These are phyloP conservation scores for Geotrichum europaeum DNA, from an alignment of 1,139 yeast species.

Conservation along the genomic window DNA sequence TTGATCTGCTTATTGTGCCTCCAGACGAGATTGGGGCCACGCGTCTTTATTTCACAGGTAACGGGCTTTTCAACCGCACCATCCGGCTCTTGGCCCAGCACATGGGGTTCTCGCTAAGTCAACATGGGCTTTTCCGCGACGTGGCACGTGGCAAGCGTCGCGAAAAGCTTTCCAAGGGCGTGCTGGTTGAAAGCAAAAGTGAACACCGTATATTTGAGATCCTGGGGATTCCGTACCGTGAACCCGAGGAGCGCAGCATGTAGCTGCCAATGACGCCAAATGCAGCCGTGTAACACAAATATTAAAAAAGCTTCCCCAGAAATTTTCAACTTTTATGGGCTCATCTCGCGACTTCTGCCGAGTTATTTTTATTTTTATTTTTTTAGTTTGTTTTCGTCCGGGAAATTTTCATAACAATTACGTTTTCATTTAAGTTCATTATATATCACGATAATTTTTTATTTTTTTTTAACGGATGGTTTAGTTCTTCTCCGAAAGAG, in stretches of 20 bases:
- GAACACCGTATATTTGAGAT: slow-evolving; percentile 46
- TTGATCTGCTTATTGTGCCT: slow-evolving; percentile 51
- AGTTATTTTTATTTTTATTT: background rate
- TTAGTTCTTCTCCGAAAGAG: slow-evolving; percentile 63
- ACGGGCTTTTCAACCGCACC: slow-evolving; percentile 49
- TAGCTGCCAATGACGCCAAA: background rate
- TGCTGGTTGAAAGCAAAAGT: slow-evolving; percentile 42
- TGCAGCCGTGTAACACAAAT: background rate
- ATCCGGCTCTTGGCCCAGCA: slow-evolving; percentile 43
- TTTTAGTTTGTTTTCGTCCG: background rate
- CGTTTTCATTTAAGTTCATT: background rate
- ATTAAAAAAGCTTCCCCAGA: background rate
- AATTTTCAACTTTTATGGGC: background rate
- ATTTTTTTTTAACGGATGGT: background rate
- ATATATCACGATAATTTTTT: background rate
- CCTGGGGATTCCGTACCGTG: slow-evolving; percentile 43
- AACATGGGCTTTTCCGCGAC: slow-evolving; percentile 43
- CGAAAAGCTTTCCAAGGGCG: slow-evolving; percentile 17
- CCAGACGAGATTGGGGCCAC: slow-evolving; percentile 50
- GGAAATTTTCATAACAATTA: background rate
- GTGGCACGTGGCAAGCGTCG: slow-evolving; percentile 3
- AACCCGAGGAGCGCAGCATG: slow-evolving; percentile 40
- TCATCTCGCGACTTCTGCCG: background rate
- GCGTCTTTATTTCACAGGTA: slow-evolving; percentile 54
- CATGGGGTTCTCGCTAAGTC: slow-evolving; percentile 44